These are phyloP conservation scores for Cyberlindnera subsufficiens DNA, from an alignment of 805 yeast species.

Conservation along the genomic window DNA sequence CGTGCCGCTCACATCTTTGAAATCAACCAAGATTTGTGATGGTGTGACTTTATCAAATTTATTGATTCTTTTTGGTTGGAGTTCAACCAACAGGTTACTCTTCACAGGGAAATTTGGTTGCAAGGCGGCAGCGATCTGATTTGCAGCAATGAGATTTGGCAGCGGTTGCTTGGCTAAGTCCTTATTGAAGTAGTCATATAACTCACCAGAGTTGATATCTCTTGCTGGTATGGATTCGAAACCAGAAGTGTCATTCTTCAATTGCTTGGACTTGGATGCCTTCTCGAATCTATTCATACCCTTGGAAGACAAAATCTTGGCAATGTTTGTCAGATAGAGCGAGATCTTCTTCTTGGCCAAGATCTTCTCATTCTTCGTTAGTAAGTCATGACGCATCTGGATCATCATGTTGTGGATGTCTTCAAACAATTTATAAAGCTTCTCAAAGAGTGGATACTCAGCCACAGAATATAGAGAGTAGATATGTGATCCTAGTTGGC, in stretches of 20 bases:
- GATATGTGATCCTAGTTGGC: conserved; percentile 55
- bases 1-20: conserved; percentile 62
- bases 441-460: conserved; percentile 57
- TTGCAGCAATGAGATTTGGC: conserved; percentile 57
- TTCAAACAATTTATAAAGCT: conserved; percentile 45
- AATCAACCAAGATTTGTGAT: conserved; percentile 67
- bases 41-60: conserved; percentile 43
- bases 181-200: conserved; percentile 34
- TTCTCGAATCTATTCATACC: conserved; percentile 28
- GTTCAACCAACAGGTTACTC: conserved; percentile 27
- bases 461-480: conserved; percentile 68
- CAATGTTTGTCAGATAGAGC: conserved; percentile 46
- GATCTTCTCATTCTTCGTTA: conserved; percentile 47
- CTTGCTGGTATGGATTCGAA: conserved; percentile 65
- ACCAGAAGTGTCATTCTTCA: conserved; percentile 49
- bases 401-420: conserved; percentile 55
- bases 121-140: conserved; percentile 65
- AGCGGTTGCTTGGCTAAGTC: conserved; percentile 27
- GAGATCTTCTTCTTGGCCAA: conserved; percentile 47
- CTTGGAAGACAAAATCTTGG: conserved; percentile 51
- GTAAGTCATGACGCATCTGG: conserved; percentile 41
- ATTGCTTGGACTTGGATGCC: conserved; percentile 12
- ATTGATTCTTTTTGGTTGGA: conserved; percentile 41
- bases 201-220: conserved; percentile 51
- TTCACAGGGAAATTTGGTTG: conserved; percentile 63